Evolutionary conservation across 345 rosid species (phyloP), one percentile per base, ranked within the genome.

Genomic region (Fremontodendron californicum): DNA sequence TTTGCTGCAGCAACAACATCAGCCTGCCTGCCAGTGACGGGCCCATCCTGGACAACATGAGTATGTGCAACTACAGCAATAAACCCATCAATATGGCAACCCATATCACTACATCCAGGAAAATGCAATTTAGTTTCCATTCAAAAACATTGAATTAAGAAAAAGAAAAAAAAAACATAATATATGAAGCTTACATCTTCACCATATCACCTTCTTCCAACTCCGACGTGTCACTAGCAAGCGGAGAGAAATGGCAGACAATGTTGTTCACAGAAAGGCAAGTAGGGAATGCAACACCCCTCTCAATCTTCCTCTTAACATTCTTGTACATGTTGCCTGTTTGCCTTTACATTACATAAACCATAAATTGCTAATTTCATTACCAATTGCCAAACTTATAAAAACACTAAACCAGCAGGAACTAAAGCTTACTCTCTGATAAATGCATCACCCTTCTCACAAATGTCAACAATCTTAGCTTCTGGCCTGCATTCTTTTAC

Each of bases 201-300:
- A 93, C 80, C 61, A 90, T 60, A 76, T 95, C 99, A 60, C 98
- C 99, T 11, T 89, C 97, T 87, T 92, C 93, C 87, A 95, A n/a
- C n/a, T n/a, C n/a, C n/a, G n/a, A n/a, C n/a, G n/a, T n/a, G n/a
- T n/a, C n/a, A n/a, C n/a, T n/a, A 0, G 97, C 92, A 74, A 93
- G 90, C 0, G 98, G 99, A 29, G 99, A 93, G 80, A 82, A 92
- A 86, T 95, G 99, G 40, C 96, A 89, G 10, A 95, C 88, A 0
- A 87, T 89, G 82, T 90, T 90, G 88, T 95, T 95, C 16, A 93
- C 97, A 33, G 99, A 95, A 62, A 95, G 64, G 39, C 97, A 93
- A 19, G 98, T 93, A 0, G 99, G 99, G 71, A 95, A 95, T 3
- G 99, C 99, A 45, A 93, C 92, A 70, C 99, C 99, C 78, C 89